Conservation (phyloP, 371 early-diverging fungal species). For the Mortierella sp. region DNA sequence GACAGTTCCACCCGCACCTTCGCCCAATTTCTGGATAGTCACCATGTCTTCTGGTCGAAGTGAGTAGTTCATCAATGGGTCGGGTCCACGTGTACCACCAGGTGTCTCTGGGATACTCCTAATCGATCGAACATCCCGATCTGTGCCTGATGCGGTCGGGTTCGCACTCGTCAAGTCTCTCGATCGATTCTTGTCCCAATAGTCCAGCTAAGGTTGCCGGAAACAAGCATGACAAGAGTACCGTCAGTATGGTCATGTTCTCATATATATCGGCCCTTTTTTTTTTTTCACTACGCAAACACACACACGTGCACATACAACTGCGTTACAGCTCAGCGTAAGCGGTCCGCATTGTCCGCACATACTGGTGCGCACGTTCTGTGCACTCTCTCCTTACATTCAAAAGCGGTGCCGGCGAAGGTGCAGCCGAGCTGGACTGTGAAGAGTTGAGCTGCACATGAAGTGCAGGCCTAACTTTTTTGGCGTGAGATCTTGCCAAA, state of each 20-base stretch:
- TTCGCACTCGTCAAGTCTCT: constrained; percentile 39
- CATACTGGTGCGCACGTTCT: no score
- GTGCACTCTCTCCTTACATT: constrained; percentile 32
- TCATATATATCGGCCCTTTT: no score
- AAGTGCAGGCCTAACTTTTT: constrained; percentile 41
- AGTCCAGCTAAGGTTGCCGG: constrained; percentile 24
- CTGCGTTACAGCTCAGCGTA: no score
- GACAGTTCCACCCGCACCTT: constrained; percentile 96
- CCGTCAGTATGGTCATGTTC: not conserved
- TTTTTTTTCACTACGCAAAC: no score
- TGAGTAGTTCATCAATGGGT: constrained; percentile 46
- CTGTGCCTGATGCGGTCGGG: constrained; percentile 33
- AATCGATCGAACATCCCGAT: constrained; percentile 36
- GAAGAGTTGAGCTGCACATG: constrained; percentile 42
- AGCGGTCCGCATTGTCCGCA: no score
- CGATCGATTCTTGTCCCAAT: constrained; percentile 36
- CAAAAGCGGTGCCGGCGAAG: constrained; percentile 29
- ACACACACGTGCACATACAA: no score
- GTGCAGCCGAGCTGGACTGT: constrained; percentile 15
- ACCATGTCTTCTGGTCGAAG: constrained; percentile 53
- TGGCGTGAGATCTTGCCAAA: constrained; percentile 38
- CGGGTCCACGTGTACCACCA: constrained; percentile 50
- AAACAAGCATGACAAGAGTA: not conserved
- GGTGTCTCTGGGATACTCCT: constrained; percentile 50
- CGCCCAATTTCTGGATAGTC: constrained; percentile 71